phyloP scores from a whole-genome alignment of 192 early-diverging fungal genomes.

The Backusella sp. region DNA sequence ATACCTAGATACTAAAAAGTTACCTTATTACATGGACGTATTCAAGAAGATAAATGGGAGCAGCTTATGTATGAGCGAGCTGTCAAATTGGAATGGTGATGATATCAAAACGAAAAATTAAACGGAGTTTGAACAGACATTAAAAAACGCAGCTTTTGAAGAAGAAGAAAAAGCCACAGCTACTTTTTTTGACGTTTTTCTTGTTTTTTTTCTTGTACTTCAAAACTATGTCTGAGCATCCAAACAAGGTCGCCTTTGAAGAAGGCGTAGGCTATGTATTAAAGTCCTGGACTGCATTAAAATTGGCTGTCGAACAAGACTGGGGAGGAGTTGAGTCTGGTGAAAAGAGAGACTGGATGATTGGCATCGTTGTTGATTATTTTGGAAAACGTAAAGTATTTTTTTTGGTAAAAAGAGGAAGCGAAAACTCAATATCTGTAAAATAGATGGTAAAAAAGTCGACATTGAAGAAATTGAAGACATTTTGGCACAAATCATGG shows the following conservation, averaged over 20 bases:
- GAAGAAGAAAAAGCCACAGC: not conserved
- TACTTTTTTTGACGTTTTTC: not conserved
- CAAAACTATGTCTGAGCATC: constrained; percentile 29
- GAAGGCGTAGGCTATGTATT: constrained; percentile 65
- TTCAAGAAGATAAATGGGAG: too few species aligned
- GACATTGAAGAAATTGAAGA: constrained; percentile 53
- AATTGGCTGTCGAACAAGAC: constrained; percentile 64
- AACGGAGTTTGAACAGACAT: not conserved
- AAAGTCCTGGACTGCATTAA: constrained; percentile 68
- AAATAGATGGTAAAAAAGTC: constrained; percentile 50
- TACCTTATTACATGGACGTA: too few species aligned
- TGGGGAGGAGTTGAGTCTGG: constrained; percentile 67
- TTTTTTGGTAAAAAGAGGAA: not conserved
- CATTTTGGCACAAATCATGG: constrained; percentile 54
- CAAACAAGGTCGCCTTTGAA: constrained; percentile 52
- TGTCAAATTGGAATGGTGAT: too few species aligned
- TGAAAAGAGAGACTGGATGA: constrained; percentile 71
- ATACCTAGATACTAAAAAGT: too few species aligned
- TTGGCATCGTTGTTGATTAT: constrained; percentile 61
- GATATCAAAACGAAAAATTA: not conserved
- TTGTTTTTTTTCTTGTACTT: not conserved
- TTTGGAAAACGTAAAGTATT: constrained; percentile 52
- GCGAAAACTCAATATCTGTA: not conserved
- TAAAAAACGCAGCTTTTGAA: not conserved
- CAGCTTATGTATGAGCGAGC: too few species aligned